These are phyloP conservation scores for Colletotrichum melonis DNA, from an alignment of 2,329 filamentous ascomycete species.

Conservation along the genomic window DNA sequence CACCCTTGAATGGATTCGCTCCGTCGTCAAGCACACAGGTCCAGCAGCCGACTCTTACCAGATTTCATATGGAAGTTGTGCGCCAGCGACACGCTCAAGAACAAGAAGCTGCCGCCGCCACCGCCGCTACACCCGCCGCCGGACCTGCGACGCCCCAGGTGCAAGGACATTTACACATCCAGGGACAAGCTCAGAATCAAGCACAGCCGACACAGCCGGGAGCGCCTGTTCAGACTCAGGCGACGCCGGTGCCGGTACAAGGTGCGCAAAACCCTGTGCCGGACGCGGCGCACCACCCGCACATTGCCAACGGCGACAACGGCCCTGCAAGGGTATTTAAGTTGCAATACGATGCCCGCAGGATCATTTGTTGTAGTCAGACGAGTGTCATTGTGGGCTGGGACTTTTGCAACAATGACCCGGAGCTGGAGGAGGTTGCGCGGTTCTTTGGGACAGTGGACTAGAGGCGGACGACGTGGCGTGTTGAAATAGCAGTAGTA, in stretches of 20 bases:
- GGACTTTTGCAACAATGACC: constrained; percentile 94
- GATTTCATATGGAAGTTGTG: neutral
- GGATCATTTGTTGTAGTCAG: constrained; percentile 95
- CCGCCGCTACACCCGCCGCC: neutral
- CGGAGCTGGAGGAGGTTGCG: constrained; percentile 80
- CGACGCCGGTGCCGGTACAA: constrained; percentile 27
- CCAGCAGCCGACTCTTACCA: neutral
- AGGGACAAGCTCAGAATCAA: constrained; percentile 18
- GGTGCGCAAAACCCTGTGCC: constrained; percentile 28
- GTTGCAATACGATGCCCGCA: constrained; percentile 91
- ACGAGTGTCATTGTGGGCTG: constrained; percentile 93
- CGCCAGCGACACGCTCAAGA: neutral
- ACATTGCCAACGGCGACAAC: constrained; percentile 58
- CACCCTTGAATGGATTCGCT: neutral
- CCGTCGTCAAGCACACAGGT: neutral
- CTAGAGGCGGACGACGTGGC: constrained; percentile 40
- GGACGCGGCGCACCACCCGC: constrained; percentile 53
- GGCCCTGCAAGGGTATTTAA: constrained; percentile 84
- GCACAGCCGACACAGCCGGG: constrained; percentile 21
- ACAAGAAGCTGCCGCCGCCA: neutral
- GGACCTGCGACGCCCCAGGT: constrained; percentile 5
- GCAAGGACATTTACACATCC: constrained; percentile 29
- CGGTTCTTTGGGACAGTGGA: constrained; percentile 79
- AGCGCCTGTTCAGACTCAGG: constrained; percentile 34
- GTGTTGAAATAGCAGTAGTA: constrained; percentile 4